Evolutionary conservation across 306 rosid genomes (phyloP).

Genomic region (Trichosanthes cucumerina): DNA sequence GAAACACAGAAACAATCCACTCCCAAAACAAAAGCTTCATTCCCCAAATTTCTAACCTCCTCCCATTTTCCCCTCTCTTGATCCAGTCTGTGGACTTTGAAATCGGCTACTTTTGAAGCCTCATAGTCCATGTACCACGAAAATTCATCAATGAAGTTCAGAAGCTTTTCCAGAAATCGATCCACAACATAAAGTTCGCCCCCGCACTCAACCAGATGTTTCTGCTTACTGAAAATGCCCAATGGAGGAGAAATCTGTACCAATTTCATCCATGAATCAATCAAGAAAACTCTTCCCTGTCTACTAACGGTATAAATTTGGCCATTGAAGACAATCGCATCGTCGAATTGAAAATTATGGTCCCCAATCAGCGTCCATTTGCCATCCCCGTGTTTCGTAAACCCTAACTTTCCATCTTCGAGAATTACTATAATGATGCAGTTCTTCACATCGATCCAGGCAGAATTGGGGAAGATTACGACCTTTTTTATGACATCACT

Average conservation of each 20-base stretch:
- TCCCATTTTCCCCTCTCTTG: conserved; percentile 29
- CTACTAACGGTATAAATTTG: conserved; percentile 48
- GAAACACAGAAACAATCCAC: conserved; percentile 8
- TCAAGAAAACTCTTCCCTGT: conserved; percentile 50
- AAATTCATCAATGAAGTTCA: too few species aligned
- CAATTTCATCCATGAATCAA: conserved; percentile 27
- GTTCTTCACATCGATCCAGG: conserved; percentile 21
- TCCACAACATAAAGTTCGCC: conserved; percentile 40
- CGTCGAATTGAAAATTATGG: conserved; percentile 30
- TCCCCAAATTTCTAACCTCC: conserved; percentile 23
- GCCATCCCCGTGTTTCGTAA: conserved; percentile 25
- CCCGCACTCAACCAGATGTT: conserved; percentile 52
- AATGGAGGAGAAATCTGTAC: conserved; percentile 39
- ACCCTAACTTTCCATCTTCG: conserved; percentile 31
- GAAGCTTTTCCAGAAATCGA: too few species aligned
- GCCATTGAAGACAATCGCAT: conserved; percentile 37
- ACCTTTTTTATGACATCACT: neutral
- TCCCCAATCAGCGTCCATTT: conserved; percentile 27
- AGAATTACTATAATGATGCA: conserved; percentile 24
- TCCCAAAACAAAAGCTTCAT: conserved; percentile 15
- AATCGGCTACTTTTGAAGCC: conserved; percentile 22
- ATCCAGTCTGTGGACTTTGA: conserved; percentile 37
- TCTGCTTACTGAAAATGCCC: conserved; percentile 34
- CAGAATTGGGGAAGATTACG: conserved; percentile 26
- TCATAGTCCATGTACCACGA: neutral